Evolutionary conservation across 164 flowering plant species (phyloP), one percentile per base, ranked within the genome.

Genomic region (Stephania cephalantha): DNA sequence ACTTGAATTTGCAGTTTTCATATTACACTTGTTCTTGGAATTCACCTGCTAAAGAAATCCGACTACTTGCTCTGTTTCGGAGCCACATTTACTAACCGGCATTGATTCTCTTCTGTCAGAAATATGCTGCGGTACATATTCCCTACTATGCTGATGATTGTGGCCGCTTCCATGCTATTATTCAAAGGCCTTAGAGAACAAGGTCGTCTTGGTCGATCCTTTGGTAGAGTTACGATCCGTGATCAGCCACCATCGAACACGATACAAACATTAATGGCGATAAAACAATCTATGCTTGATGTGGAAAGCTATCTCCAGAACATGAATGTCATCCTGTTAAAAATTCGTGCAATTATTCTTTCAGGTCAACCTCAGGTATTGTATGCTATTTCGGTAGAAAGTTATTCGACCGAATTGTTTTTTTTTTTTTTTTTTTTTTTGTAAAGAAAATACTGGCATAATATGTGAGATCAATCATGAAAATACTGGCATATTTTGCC

Each of bases 171-270:
- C 65, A 85, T 95, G 97, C 83, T 95, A 50, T 80, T 90, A 61
- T 68, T 95, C 8, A 95, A 90, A 83, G 92, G 91, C 74, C 94
- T 95, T 17, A 91, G 86, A 85, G 91, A 90, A 79, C 99, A 93
- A 87, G 99, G 98, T 20, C 92, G 97, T 46, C 87, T 93, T 20
- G 97, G 98, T 74, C 86, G 98, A 83, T 88, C 83, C 46, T 93
- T 95, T 77, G 99, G 98, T 46, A 87, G 81, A 81, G 88, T 95
- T 71, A 90, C 90, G 0, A 91, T 95, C 46, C 86, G 83, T 71
- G 98, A 95, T 86, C 99, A 95, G 78, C 98, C 97, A 76, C 91
- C 98, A 68, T 93, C 99, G 65, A 95, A 90, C 79, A 95, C 99
- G 65, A 87, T 95, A 72, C 92, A 95, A 78, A 90, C 90, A 85